phyloP scores from a whole-genome alignment of 768 basidiomycete species.

The Chiua virens region DNA sequence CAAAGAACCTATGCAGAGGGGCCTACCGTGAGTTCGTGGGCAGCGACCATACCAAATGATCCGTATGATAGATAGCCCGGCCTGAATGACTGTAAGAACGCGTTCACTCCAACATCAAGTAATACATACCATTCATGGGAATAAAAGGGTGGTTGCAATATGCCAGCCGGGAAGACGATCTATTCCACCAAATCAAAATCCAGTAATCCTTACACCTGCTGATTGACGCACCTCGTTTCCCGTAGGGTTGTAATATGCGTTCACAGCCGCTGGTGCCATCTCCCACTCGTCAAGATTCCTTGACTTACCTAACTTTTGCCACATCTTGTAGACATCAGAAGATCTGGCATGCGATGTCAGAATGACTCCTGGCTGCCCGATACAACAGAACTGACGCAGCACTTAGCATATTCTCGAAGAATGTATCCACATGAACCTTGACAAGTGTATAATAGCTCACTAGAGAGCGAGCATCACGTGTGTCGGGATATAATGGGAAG shows the following conservation, averaged over 20 bases:
- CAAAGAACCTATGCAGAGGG: not conserved
- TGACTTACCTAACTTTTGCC: conserved; percentile 70
- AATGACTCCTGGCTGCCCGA: not conserved
- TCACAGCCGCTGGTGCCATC: conserved; percentile 84
- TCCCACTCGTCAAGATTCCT: conserved; percentile 80
- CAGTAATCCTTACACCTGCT: not conserved
- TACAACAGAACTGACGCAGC: conserved; percentile 42
- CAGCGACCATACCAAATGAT: conserved; percentile 88
- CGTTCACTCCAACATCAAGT: not conserved
- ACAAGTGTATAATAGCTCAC: conserved; percentile 72
- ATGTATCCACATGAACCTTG: conserved; percentile 62
- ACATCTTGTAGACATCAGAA: conserved; percentile 63
- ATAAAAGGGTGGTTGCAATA: conserved; percentile 92
- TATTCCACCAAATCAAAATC: conserved; percentile 25
- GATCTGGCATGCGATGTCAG: conserved; percentile 37
- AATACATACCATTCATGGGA: conserved; percentile 62
- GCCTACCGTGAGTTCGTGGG: conserved; percentile 86
- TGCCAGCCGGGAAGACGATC: conserved; percentile 97
- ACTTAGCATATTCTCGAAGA: conserved; percentile 82
- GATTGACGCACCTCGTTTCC: conserved; percentile 68
- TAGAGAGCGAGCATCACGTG: conserved; percentile 65
- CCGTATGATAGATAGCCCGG: conserved; percentile 90
- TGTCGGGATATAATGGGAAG: conserved; percentile 87
- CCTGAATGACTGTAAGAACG: conserved; percentile 43
- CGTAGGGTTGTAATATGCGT: conserved; percentile 87